Conservation (phyloP, 2,329 filamentous ascomycete species). For the Pyrenochaeta sp. region DNA sequence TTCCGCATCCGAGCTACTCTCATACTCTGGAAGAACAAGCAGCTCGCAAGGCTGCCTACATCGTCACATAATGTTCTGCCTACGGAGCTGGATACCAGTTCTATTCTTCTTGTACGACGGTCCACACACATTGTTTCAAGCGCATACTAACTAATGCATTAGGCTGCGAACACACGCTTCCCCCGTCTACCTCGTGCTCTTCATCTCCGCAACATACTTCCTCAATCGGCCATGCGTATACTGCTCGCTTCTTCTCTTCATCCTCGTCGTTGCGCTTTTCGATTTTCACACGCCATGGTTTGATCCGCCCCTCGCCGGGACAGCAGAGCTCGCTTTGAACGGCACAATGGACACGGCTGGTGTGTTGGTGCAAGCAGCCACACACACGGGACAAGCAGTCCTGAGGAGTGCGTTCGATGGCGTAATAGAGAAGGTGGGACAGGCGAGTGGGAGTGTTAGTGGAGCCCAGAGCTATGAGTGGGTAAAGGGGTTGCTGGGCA, state of each 20-base stretch:
- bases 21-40: not conserved
- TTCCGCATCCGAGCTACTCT: not conserved
- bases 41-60: conserved; percentile 18
- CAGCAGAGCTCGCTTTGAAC: conserved; percentile 42
- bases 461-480: conserved; percentile 76
- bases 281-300: conserved; percentile 95
- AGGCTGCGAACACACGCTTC: conserved; percentile 56
- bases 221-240: conserved; percentile 97
- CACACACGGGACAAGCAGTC: conserved; percentile 55
- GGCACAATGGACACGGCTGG: conserved; percentile 64
- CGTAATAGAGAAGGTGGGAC: conserved; percentile 35
- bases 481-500: conserved; percentile 81
- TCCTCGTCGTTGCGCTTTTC: conserved; percentile 96
- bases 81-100: conserved; percentile 65
- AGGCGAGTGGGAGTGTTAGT: conserved; percentile 62
- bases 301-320: conserved; percentile 68
- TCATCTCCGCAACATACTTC: conserved; percentile 88
- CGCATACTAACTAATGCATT: conserved; percentile 10
- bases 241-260: conserved; percentile 93
- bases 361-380: conserved; percentile 71
- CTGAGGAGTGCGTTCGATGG: conserved; percentile 40
- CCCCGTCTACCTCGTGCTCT: conserved; percentile 60
- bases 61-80: conserved; percentile 66
- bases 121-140: not conserved
- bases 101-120: conserved; percentile 61